Conservation (phyloP, 2,329 filamentous ascomycete species). For the Fusarium fujikuroi region DNA sequence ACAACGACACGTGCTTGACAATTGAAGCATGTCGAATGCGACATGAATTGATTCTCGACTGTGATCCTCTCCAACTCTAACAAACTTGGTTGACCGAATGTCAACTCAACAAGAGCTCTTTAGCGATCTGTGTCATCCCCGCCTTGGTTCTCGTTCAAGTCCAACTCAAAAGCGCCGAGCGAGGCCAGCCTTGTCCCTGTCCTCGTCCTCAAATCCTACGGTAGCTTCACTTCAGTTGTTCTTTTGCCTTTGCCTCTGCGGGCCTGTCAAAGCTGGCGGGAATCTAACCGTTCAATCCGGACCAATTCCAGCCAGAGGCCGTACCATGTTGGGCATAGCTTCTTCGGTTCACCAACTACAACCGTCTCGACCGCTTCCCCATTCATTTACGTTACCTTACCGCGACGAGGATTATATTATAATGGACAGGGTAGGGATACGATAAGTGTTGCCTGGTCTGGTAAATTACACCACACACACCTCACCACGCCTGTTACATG, state of each 20-base stretch:
- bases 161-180: not conserved
- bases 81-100: not conserved
- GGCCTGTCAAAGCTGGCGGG: slow-evolving; percentile 38
- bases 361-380: slow-evolving; percentile 24
- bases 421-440: slow-evolving; percentile 3
- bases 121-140: slow-evolving; percentile 15
- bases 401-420: slow-evolving; percentile 27
- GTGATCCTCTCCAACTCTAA: not conserved
- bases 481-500: slow-evolving; percentile 32
- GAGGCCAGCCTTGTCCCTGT: not conserved
- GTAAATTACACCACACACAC: not conserved
- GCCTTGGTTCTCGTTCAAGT: not conserved
- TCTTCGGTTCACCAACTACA: slow-evolving; percentile 24
- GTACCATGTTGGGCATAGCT: slow-evolving; percentile 37
- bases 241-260: not conserved
- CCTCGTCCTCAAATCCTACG: not conserved
- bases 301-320: slow-evolving; percentile 21
- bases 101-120: slow-evolving; percentile 5
- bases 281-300: slow-evolving; percentile 39
- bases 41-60: not conserved
- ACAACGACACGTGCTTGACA: not conserved
- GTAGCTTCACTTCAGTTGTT: not conserved
- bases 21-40: not conserved
- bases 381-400: slow-evolving; percentile 26
- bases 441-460: slow-evolving; percentile 14